phyloP scores from a whole-genome alignment of 116 monocot species.

The Iris pallida region DNA sequence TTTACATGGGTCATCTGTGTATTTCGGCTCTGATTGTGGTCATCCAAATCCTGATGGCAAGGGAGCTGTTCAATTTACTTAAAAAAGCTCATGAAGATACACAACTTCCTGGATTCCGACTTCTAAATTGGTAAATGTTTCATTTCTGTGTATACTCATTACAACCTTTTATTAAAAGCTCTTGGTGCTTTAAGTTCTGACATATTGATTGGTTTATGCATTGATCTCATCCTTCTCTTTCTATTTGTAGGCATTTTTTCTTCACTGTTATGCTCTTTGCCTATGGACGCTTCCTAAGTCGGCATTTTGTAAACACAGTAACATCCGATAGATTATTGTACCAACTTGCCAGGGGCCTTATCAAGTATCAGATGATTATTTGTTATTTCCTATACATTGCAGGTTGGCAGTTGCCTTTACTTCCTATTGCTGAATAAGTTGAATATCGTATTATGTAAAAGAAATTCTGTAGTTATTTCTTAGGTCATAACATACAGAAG shows the following conservation, averaged over 20 bases:
- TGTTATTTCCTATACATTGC: conserved; percentile 89
- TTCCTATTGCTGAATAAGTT: neutral
- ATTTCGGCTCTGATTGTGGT: conserved; percentile 97
- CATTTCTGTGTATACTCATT: neutral
- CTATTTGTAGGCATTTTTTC: conserved; percentile 72
- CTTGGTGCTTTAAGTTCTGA: too few species aligned
- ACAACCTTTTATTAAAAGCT: too few species aligned
- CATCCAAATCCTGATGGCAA: conserved; percentile 87
- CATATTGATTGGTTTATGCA: neutral
- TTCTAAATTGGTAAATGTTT: conserved; percentile 63
- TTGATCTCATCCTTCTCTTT: neutral
- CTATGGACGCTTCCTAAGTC: conserved; percentile 86
- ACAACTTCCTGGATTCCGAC: conserved; percentile 79
- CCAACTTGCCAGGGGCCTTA: conserved; percentile 66
- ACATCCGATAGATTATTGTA: conserved; percentile 81
- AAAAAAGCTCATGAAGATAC: conserved; percentile 78
- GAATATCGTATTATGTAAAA: too few species aligned
- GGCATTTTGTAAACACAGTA: conserved; percentile 89
- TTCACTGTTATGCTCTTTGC: conserved; percentile 88
- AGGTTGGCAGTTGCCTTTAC: conserved; percentile 25
- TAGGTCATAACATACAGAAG: too few species aligned
- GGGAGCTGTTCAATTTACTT: conserved; percentile 82
- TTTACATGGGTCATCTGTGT: conserved; percentile 93
- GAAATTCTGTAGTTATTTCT: too few species aligned
- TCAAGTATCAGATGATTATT: conserved; percentile 94